Percentiles rank a stretch among this genome's conserved stretches.
phyloP scores from a whole-genome alignment of 352 stramenopile genomes.

The Phytophthora pistaciae region DNA sequence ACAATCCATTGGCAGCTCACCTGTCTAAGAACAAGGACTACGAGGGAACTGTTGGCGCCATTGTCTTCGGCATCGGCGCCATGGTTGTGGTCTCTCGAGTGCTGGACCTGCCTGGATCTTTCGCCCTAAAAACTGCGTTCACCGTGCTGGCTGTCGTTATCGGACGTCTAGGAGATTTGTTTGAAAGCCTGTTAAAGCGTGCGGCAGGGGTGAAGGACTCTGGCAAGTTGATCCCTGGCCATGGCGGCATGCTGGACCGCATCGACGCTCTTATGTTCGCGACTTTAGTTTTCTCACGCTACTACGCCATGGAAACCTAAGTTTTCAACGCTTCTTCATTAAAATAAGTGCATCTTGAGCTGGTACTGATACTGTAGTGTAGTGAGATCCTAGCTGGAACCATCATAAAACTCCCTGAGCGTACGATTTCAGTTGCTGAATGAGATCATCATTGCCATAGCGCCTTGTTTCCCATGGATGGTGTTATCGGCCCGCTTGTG shows the following conservation, averaged over 20 bases:
- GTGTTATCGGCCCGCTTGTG: not conserved
- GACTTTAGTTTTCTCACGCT: constrained; percentile 61
- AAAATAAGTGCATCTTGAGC: too few relatives aligned
- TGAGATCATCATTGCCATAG: not conserved
- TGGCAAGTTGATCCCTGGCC: constrained; percentile 94
- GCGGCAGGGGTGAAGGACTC: constrained; percentile 96
- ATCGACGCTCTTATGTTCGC: constrained; percentile 96
- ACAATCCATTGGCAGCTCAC: constrained; percentile 85
- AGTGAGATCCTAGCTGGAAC: too few relatives aligned
- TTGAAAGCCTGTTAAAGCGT: constrained; percentile 95
- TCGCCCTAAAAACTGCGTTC: constrained; percentile 81
- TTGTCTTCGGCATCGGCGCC: constrained; percentile 78
- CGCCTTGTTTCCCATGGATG: not conserved
- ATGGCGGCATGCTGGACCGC: constrained; percentile 95
- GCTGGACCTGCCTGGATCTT: constrained; percentile 73
- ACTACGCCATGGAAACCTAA: constrained; percentile 26
- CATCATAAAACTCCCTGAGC: too few relatives aligned
- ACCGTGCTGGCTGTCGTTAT: constrained; percentile 91
- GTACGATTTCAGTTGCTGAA: too few relatives aligned
- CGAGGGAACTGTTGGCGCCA: constrained; percentile 92
- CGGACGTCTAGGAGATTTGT: constrained; percentile 94
- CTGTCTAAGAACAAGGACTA: constrained; percentile 97
- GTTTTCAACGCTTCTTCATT: too few relatives aligned
- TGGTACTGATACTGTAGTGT: too few relatives aligned
- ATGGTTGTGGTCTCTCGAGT: constrained; percentile 70